A percentile compares a stretch with the other conserved stretches of the same genome.
Evolutionary conservation across 192 early-diverging fungal species (phyloP).

Genomic region (Martensiomyces pterosporus): DNA sequence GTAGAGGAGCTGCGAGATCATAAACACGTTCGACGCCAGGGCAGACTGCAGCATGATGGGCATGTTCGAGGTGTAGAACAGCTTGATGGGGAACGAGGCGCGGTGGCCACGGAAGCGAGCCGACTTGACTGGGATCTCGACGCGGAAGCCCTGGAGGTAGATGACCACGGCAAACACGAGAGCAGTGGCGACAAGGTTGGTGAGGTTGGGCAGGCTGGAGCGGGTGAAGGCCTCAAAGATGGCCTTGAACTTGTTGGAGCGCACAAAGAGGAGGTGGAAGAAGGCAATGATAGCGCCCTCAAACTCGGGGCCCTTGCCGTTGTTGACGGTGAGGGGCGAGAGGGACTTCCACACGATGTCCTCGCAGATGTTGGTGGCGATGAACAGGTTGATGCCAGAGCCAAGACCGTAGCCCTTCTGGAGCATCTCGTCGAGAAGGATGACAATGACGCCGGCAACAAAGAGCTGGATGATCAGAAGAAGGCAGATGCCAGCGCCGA

Average conservation of each 20-base stretch:
- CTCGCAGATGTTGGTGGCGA: conserved; percentile 99
- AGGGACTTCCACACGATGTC: conserved; percentile 99
- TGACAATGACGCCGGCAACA: conserved; percentile 94
- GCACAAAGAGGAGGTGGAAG: conserved; percentile 92
- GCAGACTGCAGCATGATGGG: conserved; percentile 99
- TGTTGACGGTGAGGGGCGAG: conserved; percentile 95
- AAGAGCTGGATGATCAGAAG: conserved; percentile 96
- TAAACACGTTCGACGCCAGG: conserved; percentile 92
- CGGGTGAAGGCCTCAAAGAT: conserved; percentile 97
- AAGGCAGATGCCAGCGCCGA: conserved; percentile 95
- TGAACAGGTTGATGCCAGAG: conserved; percentile 98
- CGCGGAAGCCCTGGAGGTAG: conserved; percentile 99
- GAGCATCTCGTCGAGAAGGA: conserved; percentile 97
- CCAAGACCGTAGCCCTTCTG: conserved; percentile 99
- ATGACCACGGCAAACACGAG: conserved; percentile 84
- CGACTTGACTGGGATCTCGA: conserved; percentile 99
- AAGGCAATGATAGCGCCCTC: conserved; percentile 96
- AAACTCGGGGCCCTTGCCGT: conserved; percentile 96
- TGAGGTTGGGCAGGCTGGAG: conserved; percentile 77
- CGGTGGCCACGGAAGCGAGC: conserved; percentile 94
- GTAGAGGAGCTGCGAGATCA: conserved; percentile 98
- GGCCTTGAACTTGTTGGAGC: conserved; percentile 94
- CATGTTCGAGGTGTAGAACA: conserved; percentile 99
- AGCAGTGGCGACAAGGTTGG: conserved; percentile 87
- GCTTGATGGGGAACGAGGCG: conserved; percentile 97